Base-by-base conservation (phyloP, 192 early-diverging fungal species). In the Backusella psychrophila region DNA sequence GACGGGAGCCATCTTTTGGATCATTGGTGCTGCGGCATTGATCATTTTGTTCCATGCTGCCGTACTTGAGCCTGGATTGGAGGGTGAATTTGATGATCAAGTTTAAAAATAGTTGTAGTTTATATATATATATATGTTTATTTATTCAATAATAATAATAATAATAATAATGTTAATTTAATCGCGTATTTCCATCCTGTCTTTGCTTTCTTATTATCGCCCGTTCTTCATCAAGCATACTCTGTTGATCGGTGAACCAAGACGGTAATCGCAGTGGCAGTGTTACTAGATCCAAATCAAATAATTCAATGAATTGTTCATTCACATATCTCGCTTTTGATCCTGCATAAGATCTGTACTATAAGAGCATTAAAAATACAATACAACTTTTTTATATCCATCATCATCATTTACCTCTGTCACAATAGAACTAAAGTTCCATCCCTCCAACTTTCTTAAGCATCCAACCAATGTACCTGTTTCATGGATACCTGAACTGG, bases 381-480 rank as follows among this genome's bases (percentile, higher is more conserved):
- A 19, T 5, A 14, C 29, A 66, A 35, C 4, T 31, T 15, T 15
- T 21, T 8, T 39, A 9, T 14, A 9, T 49, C 74, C 14, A 12
- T 34, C 35, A n/a, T n/a, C n/a, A 9, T 63, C 2, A 33, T 4
- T 53, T 87, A 91, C 92, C 87, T 99, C 97, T n/a, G 91, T 91
- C 46, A 97, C 89, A 75, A 97, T 98, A 1, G 96, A 95, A 77
- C 96, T 98, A 76, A 98, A 96, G 79, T 98, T 98, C 97, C 96
- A 99, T 38, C 92, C 87, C 80, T 97, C 95, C 72, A 98, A 83
- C 75, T 95, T 96, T 31, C 97, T 86, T 69, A 99, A 79, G 74
- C 97, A 99, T 8, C 97, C 97, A 66, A 99, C 89, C 49, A 98
- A 85, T 3, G 91, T 93, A 6, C 97, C 97, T 1, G 96, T 98